phyloP scores from a whole-genome alignment of 257 asterid species.

The Forsythia viridissima region DNA sequence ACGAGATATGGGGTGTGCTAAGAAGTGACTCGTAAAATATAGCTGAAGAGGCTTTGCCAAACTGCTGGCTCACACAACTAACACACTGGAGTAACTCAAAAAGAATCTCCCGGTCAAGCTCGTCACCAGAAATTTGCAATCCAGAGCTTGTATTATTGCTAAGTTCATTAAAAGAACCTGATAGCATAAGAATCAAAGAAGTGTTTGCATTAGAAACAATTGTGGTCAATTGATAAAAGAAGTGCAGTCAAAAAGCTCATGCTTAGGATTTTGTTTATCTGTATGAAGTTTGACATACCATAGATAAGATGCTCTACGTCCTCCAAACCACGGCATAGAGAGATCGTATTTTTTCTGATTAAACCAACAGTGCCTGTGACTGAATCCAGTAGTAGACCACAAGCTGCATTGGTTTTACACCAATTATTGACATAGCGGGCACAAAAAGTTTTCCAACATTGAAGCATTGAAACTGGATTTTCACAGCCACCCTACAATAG shows the following conservation, averaged over 20 bases:
- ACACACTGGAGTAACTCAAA: constrained; percentile 72
- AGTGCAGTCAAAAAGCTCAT: constrained; percentile 18
- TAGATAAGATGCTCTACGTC: constrained; percentile 67
- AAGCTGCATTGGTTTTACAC: constrained; percentile 69
- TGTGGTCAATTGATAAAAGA: constrained; percentile 18
- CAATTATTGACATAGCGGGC: constrained; percentile 65
- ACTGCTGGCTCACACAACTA: constrained; percentile 70
- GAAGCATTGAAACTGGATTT: constrained; percentile 67
- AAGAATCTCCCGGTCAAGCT: constrained; percentile 55
- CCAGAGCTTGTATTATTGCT: constrained; percentile 34
- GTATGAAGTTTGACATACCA: constrained; percentile 47
- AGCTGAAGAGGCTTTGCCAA: constrained; percentile 88
- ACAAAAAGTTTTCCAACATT: constrained; percentile 74
- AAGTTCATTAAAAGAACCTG: constrained; percentile 66
- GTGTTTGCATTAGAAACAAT: constrained; percentile 23
- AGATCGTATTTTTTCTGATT: constrained; percentile 69
- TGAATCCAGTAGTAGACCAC: constrained; percentile 79
- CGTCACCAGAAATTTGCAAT: constrained; percentile 45
- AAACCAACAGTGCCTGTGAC: constrained; percentile 72
- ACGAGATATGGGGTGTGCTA: constrained; percentile 53
- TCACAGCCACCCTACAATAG: constrained; percentile 63
- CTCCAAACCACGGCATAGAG: constrained; percentile 82
- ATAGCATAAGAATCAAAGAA: constrained; percentile 22
- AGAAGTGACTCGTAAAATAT: constrained; percentile 71
- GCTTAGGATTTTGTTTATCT: constrained; percentile 20